phyloP scores from a whole-genome alignment of 2,329 filamentous ascomycete species.

The Aspergillus amoenus region DNA sequence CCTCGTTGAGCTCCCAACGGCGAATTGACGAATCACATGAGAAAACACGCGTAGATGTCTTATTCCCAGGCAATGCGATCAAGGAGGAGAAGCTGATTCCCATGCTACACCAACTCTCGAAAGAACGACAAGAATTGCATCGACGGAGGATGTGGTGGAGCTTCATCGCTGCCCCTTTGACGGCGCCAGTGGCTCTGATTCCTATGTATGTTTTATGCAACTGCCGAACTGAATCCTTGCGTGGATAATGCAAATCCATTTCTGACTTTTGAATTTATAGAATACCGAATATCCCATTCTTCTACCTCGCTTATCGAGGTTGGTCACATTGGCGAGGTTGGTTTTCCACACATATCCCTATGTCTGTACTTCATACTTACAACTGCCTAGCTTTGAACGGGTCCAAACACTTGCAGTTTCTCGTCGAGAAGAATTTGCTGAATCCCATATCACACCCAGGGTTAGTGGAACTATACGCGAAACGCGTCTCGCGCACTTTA shows the following conservation, averaged over 20 bases:
- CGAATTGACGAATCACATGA: conserved; percentile 63
- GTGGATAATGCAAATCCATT: not conserved
- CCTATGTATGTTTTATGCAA: conserved; percentile 67
- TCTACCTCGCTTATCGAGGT: conserved; percentile 85
- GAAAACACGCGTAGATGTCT: conserved; percentile 63
- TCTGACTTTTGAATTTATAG: conserved; percentile 45
- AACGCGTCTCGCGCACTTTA: conserved; percentile 35
- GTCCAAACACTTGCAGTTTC: conserved; percentile 79
- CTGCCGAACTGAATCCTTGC: not conserved
- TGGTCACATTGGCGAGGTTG: conserved; percentile 82
- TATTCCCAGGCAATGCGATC: conserved; percentile 74
- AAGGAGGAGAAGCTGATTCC: conserved; percentile 61
- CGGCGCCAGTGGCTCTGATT: conserved; percentile 76
- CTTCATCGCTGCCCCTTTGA: conserved; percentile 77
- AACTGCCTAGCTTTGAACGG: conserved; percentile 65
- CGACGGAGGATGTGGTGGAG: conserved; percentile 76
- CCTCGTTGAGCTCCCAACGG: conserved; percentile 69
- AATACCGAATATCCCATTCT: conserved; percentile 92
- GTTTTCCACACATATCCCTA: conserved; percentile 20
- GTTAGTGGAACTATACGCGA: conserved; percentile 73
- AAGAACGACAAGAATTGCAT: conserved; percentile 78
- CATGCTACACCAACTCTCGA: conserved; percentile 70
- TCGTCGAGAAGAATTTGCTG: conserved; percentile 72
- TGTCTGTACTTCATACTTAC: conserved; percentile 18
- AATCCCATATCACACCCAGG: conserved; percentile 63